A percentile compares a stretch with the other conserved stretches of the same genome.
These are phyloP conservation scores for Vanderwaltozyma yarrowii DNA, from an alignment of 805 yeast species.

Conservation along the genomic window DNA sequence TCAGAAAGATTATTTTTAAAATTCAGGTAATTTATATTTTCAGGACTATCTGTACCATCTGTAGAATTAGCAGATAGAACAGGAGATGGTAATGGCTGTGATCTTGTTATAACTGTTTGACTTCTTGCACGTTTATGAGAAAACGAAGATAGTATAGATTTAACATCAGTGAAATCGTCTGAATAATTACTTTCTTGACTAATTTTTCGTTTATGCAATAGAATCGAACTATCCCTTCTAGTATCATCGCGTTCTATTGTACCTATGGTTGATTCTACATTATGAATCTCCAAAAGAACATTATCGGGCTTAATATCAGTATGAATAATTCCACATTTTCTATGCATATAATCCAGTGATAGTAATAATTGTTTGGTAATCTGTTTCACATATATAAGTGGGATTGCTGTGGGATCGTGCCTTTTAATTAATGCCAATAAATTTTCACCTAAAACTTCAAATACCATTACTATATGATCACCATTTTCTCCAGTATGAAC, in stretches of 20 bases:
- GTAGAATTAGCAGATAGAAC: constrained; percentile 25
- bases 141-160: not conserved
- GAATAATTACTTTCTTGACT: too few species aligned
- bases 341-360: constrained; percentile 56
- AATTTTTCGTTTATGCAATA: constrained; percentile 22
- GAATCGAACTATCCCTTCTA: not conserved
- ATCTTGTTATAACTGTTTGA: constrained; percentile 72
- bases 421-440: constrained; percentile 71
- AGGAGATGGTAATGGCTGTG: constrained; percentile 89
- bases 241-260: constrained; percentile 38
- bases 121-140: constrained; percentile 32
- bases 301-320: constrained; percentile 65
- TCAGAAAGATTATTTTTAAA: not conserved
- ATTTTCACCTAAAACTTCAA: constrained; percentile 94
- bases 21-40: constrained; percentile 2
- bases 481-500: constrained; percentile 88
- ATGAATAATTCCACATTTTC: constrained; percentile 54
- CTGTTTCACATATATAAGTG: constrained; percentile 64
- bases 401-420: constrained; percentile 66
- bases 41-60: constrained; percentile 31
- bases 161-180: too few species aligned
- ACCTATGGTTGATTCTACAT: constrained; percentile 67
- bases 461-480: constrained; percentile 89
- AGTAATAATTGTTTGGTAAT: constrained; percentile 70
- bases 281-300: constrained; percentile 59